Base-by-base conservation (phyloP, 1,284 basidiomycete genomes). In the Anthracocystis panici-leucophaei region DNA sequence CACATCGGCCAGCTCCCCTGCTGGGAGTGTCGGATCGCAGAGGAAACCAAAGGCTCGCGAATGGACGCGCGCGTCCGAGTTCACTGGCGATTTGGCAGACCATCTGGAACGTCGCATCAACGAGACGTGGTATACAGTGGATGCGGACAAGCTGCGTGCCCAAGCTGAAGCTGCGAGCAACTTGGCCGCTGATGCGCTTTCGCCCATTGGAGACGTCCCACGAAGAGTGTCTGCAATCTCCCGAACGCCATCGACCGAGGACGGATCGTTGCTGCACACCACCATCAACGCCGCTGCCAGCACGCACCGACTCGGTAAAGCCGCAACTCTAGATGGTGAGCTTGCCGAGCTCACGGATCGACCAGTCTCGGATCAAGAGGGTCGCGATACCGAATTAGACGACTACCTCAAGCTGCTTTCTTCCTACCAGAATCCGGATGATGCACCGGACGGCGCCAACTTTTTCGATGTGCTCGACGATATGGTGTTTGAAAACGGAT, bases 401-500 rank as follows among this genome's bases (percentile, higher is more conserved):
- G 62, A 67, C 14, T 76, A 76, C 23, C 69, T 76, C 18, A 61
- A 64, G 46, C 53, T 76, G 29, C 57, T 76, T 14, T 67, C 74
- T 2, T 72, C 68, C 18, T 72, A 76, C 23, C 74, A 76, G 57
- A 76, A 72, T 38, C 69, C 74, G 12, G 64, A 67, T 42, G 64
- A 76, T 25, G 64, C 60, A 1, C 61, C 74, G 18, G 74, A 64
- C 21, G 74, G 68, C 3, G 57, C 57, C 1, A 53, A 67, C 48
- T 72, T 67, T 18, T 76, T 76, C 18, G 65, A 72, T 18, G 69
- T 76, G 3, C 62, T 76, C 18, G 68, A 72, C n/a, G 74, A 76
- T 41, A 48, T 65, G 16, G 72, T 69, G 12, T 69, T 65, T 27
- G 66, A 75, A 38, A 75, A 69, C 31, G 63, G 45, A 5, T 56